Evolutionary conservation across 768 basidiomycete species (phyloP).

Genomic region (Rossbeevera mucosa): DNA sequence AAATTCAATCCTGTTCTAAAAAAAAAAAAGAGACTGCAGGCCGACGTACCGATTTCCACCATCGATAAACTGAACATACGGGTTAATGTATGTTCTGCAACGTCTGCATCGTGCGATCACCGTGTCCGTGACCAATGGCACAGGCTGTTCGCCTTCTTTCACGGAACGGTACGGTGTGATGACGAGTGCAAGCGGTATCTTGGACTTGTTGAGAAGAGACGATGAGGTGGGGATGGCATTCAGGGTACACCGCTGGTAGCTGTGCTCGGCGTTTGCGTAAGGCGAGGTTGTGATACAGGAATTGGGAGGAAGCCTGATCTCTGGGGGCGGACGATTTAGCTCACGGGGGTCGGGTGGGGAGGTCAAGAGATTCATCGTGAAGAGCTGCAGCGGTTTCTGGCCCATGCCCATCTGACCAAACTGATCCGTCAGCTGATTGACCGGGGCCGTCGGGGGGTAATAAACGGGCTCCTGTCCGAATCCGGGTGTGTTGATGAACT

Average conservation of each 20-base stretch:
- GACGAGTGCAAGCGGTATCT: constrained; percentile 84
- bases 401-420: constrained; percentile 87
- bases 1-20: constrained; percentile 2
- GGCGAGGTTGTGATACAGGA: constrained; percentile 76
- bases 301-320: constrained; percentile 83
- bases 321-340: constrained; percentile 76
- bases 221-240: constrained; percentile 92
- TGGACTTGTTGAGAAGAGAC: constrained; percentile 81
- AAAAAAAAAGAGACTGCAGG: background rate
- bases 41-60: constrained; percentile 79
- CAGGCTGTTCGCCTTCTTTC: constrained; percentile 75
- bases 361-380: constrained; percentile 89
- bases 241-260: constrained; percentile 87
- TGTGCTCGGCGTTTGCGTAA: constrained; percentile 78
- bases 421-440: constrained; percentile 73
- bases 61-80: constrained; percentile 96
- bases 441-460: constrained; percentile 34
- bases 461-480: constrained; percentile 42
- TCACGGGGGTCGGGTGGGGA: constrained; percentile 90
- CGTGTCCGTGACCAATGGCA: constrained; percentile 89
- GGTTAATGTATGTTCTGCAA: constrained; percentile 96
- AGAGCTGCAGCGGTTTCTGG: constrained; percentile 72
- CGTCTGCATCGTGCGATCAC: constrained; percentile 95
- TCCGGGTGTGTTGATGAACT: constrained; percentile 43
- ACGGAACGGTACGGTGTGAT: constrained; percentile 87